These are phyloP conservation scores for Fraxinus sp. DNA, from an alignment of 305 asterid genomes.

Conservation along the genomic window DNA sequence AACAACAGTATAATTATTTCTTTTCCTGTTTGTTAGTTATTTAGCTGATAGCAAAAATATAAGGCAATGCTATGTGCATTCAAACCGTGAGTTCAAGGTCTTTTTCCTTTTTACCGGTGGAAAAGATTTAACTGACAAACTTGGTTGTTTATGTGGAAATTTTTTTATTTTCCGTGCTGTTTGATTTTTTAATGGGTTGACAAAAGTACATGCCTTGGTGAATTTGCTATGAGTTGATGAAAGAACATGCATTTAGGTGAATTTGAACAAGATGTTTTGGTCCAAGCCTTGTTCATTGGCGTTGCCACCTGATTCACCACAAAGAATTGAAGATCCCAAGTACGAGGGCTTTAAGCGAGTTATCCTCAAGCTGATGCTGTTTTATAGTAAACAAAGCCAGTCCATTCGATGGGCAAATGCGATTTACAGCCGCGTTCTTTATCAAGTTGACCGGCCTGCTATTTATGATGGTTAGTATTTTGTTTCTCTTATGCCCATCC, in stretches of 20 bases:
- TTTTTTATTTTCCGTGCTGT: slow-evolving; percentile 3
- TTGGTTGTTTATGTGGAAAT: not conserved
- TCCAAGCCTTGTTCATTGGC: slow-evolving; percentile 85
- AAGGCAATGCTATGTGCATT: not conserved
- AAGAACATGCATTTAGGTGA: slow-evolving; percentile 49
- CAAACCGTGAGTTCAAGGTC: not conserved
- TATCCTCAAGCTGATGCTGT: slow-evolving; percentile 61
- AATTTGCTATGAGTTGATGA: slow-evolving; percentile 23
- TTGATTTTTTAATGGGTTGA: not conserved
- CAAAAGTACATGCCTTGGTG: slow-evolving; percentile 39
- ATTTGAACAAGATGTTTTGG: slow-evolving; percentile 85
- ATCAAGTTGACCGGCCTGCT: slow-evolving; percentile 80
- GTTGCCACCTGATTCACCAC: slow-evolving; percentile 63
- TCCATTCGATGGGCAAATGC: slow-evolving; percentile 83
- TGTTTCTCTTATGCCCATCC: slow-evolving; percentile 9
- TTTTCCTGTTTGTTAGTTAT: not conserved
- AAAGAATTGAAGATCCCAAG: slow-evolving; percentile 67
- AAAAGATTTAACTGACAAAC: not conserved
- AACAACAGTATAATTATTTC: not conserved
- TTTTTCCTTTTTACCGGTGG: not conserved
- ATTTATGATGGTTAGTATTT: slow-evolving; percentile 69
- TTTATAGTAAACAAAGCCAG: slow-evolving; percentile 88
- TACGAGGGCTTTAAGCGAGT: slow-evolving; percentile 60
- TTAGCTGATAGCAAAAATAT: not conserved
- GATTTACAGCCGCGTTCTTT: slow-evolving; percentile 59